These are phyloP conservation scores for Hymenotorrendiella dingleyae DNA, from an alignment of 2,329 filamentous ascomycete genomes.

Conservation along the genomic window DNA sequence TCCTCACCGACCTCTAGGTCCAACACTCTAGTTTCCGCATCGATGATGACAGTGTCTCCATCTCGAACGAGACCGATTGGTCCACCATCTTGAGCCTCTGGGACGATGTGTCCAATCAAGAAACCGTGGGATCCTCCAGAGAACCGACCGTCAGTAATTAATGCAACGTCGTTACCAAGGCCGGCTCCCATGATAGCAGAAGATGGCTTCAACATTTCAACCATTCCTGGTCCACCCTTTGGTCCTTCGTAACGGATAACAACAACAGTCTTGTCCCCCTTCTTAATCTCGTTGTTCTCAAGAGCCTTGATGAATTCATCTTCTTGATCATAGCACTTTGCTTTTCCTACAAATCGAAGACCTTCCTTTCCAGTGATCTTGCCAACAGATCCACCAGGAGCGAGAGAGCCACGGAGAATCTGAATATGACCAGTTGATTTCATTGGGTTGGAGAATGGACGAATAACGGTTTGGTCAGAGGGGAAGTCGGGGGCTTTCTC, in stretches of 20 bases:
- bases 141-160: slow-evolving; percentile 66
- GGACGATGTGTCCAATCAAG: slow-evolving; percentile 56
- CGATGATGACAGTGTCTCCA: slow-evolving; percentile 54
- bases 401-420: slow-evolving; percentile 63
- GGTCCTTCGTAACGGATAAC: slow-evolving; percentile 71
- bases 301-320: slow-evolving; percentile 63
- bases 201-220: slow-evolving; percentile 66
- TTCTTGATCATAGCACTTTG: slow-evolving; percentile 64
- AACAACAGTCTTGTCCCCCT: slow-evolving; percentile 71
- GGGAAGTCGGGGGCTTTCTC: slow-evolving; percentile 58
- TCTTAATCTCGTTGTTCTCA: slow-evolving; percentile 62
- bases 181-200: slow-evolving; percentile 70
- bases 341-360: slow-evolving; percentile 59
- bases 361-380: slow-evolving; percentile 78
- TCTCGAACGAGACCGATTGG: slow-evolving; percentile 53
- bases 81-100: slow-evolving; percentile 54
- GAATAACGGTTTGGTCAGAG: slow-evolving; percentile 63
- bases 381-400: slow-evolving; percentile 64
- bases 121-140: slow-evolving; percentile 55
- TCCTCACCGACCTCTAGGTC: slow-evolving; percentile 43
- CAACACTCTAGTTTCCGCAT: slow-evolving; percentile 49
- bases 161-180: slow-evolving; percentile 61
- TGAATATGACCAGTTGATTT: slow-evolving; percentile 68
- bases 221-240: slow-evolving; percentile 69
- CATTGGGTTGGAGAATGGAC: slow-evolving; percentile 62